Conservation (phyloP, 345 rosid genomes). For the Arabidopsis suecica region DNA sequence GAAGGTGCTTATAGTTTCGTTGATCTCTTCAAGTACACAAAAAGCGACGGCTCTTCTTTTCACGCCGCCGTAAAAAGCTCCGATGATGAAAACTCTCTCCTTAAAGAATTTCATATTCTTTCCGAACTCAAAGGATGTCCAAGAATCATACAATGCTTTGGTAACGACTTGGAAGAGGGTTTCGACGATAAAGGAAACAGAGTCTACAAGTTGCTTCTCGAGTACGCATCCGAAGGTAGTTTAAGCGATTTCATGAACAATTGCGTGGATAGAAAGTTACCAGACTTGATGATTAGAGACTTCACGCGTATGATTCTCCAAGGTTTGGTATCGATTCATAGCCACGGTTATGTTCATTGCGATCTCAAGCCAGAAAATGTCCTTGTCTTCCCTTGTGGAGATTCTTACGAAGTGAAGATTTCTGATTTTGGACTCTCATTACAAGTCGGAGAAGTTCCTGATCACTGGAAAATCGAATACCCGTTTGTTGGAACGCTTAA, state of each 20-base stretch:
- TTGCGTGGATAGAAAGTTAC: not conserved
- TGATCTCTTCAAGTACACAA: not conserved
- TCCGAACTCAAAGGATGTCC: not conserved
- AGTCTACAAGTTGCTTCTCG: slow-evolving; percentile 1
- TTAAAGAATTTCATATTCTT: not conserved
- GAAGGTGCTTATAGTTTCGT: not conserved
- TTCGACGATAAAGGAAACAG: not conserved
- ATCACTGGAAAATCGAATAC: not conserved
- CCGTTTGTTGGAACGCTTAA: slow-evolving; percentile 10
- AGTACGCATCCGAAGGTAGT: slow-evolving; percentile 14
- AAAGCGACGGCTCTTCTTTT: not conserved
- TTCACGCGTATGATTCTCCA: slow-evolving; percentile 9
- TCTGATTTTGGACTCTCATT: slow-evolving; percentile 2
- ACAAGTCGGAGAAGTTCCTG: not conserved
- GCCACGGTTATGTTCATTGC: slow-evolving; percentile 18
- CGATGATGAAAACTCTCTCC: not conserved
- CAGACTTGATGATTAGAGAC: slow-evolving; percentile 1
- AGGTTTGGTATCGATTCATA: slow-evolving; percentile 10
- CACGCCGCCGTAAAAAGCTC: slow-evolving; percentile 9
- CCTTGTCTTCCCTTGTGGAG: not conserved
- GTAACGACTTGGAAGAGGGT: not conserved
- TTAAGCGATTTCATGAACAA: not conserved
- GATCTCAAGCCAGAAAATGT: slow-evolving; percentile 17
- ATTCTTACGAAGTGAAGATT: slow-evolving; percentile 24
- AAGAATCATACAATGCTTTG: not conserved